A percentile compares a stretch with the other conserved stretches of the same genome.
Conservation (phyloP, 306 rosid genomes). For the Dicorynia guianensis region DNA sequence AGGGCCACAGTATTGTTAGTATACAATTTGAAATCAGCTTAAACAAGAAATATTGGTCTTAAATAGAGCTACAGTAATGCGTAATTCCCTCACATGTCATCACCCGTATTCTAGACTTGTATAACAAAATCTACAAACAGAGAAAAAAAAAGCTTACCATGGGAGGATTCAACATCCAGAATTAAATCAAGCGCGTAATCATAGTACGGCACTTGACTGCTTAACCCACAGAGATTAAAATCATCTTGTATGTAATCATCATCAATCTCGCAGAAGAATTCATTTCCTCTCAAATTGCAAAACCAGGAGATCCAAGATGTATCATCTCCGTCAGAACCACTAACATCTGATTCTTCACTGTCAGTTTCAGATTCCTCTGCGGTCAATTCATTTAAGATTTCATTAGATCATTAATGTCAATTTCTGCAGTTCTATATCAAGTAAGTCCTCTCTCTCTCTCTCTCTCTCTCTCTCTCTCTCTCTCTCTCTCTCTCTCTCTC, state of each 20-base stretch:
- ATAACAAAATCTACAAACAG: not conserved
- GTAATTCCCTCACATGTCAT: not conserved
- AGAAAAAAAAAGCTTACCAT: conserved; percentile 53
- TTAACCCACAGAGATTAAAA: conserved; percentile 79
- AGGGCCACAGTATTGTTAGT: not conserved
- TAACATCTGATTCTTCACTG: conserved; percentile 76
- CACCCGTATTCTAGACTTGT: not conserved
- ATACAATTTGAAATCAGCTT: not conserved
- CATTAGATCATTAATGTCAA: conserved; percentile 30
- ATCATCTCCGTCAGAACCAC: conserved; percentile 82
- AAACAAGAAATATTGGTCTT: not conserved
- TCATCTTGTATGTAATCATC: conserved; percentile 83
- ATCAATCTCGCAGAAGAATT: conserved; percentile 76
- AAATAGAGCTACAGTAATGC: not conserved
- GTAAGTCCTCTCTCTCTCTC: not conserved
- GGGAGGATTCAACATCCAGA: conserved; percentile 79
- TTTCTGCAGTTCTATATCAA: not conserved
- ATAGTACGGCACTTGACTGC: conserved; percentile 77
- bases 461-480: not conserved
- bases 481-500: not conserved
- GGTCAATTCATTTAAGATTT: conserved; percentile 23
- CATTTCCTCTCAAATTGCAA: conserved; percentile 80
- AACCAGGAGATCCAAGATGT: conserved; percentile 82
- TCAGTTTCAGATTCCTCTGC: conserved; percentile 83
- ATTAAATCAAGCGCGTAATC: conserved; percentile 81